These are phyloP conservation scores for Rhodotorula sp. DNA, from an alignment of 1,284 basidiomycete genomes.

Conservation along the genomic window DNA sequence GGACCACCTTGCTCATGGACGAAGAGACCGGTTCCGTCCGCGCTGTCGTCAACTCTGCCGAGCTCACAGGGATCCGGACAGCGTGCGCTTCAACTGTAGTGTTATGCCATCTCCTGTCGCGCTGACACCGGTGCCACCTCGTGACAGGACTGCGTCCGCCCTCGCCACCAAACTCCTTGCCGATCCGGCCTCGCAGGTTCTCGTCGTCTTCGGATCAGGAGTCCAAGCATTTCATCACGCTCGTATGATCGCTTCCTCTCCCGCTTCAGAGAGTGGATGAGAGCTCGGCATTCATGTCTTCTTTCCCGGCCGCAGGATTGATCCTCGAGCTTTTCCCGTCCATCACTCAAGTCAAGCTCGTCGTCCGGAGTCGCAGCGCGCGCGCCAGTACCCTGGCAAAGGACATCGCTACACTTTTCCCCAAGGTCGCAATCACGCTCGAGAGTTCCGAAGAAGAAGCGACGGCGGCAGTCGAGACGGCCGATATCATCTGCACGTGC, in stretches of 20 bases:
- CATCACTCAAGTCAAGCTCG: constrained; percentile 11
- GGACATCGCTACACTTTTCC: not conserved
- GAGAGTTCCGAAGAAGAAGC: not conserved
- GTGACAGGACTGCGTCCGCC: constrained; percentile 31
- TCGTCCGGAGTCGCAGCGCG: constrained; percentile 11
- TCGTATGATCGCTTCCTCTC: constrained; percentile 6
- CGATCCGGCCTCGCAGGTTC: constrained; percentile 4
- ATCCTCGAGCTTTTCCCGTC: constrained; percentile 36
- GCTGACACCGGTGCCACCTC: rapidly evolving
- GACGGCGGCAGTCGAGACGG: constrained; percentile 2
- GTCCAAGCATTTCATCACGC: constrained; percentile 40
- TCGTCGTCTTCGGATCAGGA: constrained; percentile 41
- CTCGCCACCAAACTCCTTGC: constrained; percentile 27
- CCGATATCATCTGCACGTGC: constrained; percentile 42
- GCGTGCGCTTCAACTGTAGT: constrained; percentile 15
- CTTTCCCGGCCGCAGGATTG: constrained; percentile 22
- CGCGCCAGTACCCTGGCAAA: constrained; percentile 8
- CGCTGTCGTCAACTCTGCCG: constrained; percentile 36
- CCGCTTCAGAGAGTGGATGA: no score
- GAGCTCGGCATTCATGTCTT: not conserved
- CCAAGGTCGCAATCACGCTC: not conserved
- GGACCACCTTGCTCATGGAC: constrained; percentile 37
- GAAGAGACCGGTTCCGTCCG: constrained; percentile 29
- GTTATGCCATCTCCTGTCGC: no score
- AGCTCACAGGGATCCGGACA: constrained; percentile 38